Conservation (phyloP, 2,329 filamentous ascomycete genomes). For the Blastomyces gilchristii region DNA sequence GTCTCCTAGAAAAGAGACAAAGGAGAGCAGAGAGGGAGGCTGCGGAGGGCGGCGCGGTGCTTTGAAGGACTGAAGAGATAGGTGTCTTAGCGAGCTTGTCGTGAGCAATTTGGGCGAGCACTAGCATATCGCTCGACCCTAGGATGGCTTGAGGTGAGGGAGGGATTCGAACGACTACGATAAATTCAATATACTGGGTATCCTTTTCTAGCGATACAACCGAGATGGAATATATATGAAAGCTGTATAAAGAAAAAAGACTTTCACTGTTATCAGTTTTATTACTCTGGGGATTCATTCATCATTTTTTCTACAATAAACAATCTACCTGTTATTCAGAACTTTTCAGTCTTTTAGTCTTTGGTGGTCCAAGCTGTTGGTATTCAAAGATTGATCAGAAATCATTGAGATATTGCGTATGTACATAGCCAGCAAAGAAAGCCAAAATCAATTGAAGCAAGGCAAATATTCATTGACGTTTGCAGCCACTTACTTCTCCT, state of each 20-base stretch:
- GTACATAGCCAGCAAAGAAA: neutral
- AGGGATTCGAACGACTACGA: constrained; percentile 1
- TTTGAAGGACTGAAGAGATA: constrained; percentile 26
- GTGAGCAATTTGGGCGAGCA: constrained; percentile 18
- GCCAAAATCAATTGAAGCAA: neutral
- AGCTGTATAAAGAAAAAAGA: neutral
- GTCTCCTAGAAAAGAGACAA: constrained; percentile 79
- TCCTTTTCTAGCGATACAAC: neutral
- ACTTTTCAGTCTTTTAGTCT: neutral
- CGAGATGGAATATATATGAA: neutral
- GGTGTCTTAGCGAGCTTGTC: constrained; percentile 29
- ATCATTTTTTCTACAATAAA: neutral
- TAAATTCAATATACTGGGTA: constrained; percentile 1
- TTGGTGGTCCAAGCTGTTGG: neutral
- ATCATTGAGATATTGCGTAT: neutral
- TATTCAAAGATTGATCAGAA: neutral
- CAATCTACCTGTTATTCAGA: neutral
- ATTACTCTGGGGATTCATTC: neutral
- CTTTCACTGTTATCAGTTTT: neutral
- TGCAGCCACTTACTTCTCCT: neutral
- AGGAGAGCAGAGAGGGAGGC: constrained; percentile 59
- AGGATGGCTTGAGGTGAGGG: neutral
- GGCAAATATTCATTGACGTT: neutral
- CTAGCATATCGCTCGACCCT: neutral
- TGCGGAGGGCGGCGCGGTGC: constrained; percentile 16